Conservation (phyloP, 345 rosid genomes). For the Pistacia atlantica region DNA sequence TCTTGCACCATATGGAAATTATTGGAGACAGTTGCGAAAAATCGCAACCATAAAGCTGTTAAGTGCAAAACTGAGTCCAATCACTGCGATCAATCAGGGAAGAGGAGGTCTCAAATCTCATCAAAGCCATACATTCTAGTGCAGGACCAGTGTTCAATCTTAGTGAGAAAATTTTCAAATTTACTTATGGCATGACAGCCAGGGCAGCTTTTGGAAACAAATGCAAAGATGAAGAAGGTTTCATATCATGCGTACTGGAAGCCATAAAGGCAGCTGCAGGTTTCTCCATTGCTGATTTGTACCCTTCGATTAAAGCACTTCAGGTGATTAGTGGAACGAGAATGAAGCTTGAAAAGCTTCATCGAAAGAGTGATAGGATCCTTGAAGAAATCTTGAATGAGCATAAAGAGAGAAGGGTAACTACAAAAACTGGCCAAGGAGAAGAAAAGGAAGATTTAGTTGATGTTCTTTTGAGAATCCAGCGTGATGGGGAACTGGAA, state of each 20-base stretch:
- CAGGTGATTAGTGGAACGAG: conserved; percentile 22
- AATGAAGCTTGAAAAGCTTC: conserved; percentile 21
- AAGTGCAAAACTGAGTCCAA: conserved; percentile 21
- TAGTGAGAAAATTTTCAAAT: conserved; percentile 18
- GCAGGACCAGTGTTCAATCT: conserved; percentile 21
- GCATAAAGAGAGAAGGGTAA: conserved; percentile 18
- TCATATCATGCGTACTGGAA: conserved; percentile 27
- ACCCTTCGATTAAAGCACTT: conserved; percentile 29
- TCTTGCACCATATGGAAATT: conserved; percentile 33
- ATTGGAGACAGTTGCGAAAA: conserved; percentile 27
- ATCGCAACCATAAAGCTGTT: conserved; percentile 26
- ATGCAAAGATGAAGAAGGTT: conserved; percentile 14
- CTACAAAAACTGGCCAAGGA: background rate
- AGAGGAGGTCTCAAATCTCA: conserved; percentile 11
- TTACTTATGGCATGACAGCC: conserved; percentile 24
- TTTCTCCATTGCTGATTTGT: conserved; percentile 35
- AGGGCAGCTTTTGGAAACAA: conserved; percentile 39
- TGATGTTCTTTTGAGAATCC: conserved; percentile 25
- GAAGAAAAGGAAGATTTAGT: conserved; percentile 23
- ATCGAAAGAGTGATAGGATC: conserved; percentile 23
- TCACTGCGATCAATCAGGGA: background rate
- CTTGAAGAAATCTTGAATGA: conserved; percentile 34
- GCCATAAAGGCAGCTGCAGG: conserved; percentile 20
- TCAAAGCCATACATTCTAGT: background rate
- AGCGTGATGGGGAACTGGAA: conserved; percentile 11